A percentile compares a stretch with the other conserved stretches of the same genome.
These are phyloP conservation scores for Trichoderma atrobrunneum DNA, from an alignment of 2,329 filamentous ascomycete species.

Conservation along the genomic window DNA sequence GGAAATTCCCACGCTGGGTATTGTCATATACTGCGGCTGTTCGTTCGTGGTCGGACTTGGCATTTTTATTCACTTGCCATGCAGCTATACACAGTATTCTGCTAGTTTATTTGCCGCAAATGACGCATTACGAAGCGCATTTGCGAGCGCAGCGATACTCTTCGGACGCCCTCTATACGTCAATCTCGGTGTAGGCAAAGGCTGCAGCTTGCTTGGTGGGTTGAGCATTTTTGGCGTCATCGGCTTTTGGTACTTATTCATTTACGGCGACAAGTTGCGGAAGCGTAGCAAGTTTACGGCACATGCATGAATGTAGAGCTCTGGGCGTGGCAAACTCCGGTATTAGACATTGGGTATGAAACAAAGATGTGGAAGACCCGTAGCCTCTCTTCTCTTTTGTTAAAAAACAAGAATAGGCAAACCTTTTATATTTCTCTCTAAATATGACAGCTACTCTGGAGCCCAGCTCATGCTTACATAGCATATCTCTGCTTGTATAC, in stretches of 20 bases:
- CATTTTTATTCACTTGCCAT: constrained; percentile 44
- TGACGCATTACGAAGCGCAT: neutral
- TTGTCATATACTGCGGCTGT: neutral
- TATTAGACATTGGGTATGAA: neutral
- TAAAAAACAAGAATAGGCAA: too few species aligned
- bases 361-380: neutral
- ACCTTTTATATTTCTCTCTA: too few species aligned
- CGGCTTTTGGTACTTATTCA: neutral
- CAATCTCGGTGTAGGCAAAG: neutral
- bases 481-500: too few species aligned
- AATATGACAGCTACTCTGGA: too few species aligned
- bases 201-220: neutral
- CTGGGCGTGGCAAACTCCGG: neutral
- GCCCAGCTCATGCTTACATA: too few species aligned
- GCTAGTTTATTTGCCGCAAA: neutral
- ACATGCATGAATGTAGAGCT: neutral
- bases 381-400: too few species aligned
- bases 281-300: neutral
- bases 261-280: neutral
- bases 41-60: constrained; percentile 32
- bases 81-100: constrained; percentile 25
- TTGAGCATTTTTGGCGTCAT: neutral
- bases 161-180: neutral
- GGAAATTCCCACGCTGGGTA: neutral
- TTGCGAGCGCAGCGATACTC: neutral